Percentiles rank a stretch among this genome's conserved stretches.
Evolutionary conservation across 2,329 filamentous ascomycete genomes (phyloP).

Genomic region (Botryotinia convoluta): DNA sequence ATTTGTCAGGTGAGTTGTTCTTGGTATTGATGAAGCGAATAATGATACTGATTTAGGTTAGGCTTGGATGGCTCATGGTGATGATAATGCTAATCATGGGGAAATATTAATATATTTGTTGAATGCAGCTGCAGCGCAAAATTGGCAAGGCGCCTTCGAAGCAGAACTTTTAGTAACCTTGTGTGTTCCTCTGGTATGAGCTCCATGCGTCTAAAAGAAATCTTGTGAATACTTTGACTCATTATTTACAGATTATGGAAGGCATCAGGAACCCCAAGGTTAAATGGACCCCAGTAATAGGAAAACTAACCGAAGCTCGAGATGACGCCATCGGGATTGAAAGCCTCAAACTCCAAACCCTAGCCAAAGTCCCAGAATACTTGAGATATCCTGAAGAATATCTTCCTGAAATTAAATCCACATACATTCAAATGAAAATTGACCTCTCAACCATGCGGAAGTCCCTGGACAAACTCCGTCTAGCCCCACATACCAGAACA

Average conservation of each 20-base stretch:
- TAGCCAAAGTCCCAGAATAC: background rate
- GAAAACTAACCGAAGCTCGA: conserved; percentile 6
- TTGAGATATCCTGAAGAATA: background rate
- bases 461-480: background rate
- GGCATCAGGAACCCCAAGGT: background rate
- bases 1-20: background rate
- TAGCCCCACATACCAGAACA: background rate
- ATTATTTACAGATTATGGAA: background rate
- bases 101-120: background rate
- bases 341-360: background rate
- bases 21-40: no score
- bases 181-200: background rate
- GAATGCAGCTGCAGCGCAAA: background rate
- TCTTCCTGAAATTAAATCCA: background rate
- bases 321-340: background rate
- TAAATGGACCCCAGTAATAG: background rate
- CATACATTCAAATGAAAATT: background rate
- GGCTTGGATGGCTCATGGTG: conserved; percentile 1
- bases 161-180: background rate
- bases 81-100: background rate
- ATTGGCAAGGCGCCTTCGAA: background rate
- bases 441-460: background rate
- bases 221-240: accelerated
- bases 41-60: background rate
- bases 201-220: accelerated